These are phyloP conservation scores for Glebionis coronaria DNA, from an alignment of 129 eudicot genomes.

Conservation along the genomic window DNA sequence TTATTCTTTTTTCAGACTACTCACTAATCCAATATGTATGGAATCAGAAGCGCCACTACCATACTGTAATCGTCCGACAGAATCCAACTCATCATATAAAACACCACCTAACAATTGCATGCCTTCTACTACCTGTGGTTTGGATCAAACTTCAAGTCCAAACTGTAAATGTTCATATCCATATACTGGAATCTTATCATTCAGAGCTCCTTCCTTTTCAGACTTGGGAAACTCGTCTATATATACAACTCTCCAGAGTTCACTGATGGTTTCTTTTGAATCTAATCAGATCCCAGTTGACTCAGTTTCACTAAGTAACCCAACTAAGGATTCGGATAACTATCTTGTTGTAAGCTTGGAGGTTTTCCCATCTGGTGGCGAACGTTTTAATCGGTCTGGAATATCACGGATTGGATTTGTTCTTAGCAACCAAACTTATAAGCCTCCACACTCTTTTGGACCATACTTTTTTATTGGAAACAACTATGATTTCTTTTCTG, in stretches of 20 bases:
- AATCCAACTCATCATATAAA: constrained; percentile 40
- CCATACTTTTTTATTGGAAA: constrained; percentile 55
- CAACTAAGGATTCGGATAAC: constrained; percentile 38
- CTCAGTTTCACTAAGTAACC: constrained; percentile 51
- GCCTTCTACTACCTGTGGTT: constrained; percentile 40
- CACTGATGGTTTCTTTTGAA: constrained; percentile 38
- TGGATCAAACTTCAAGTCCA: constrained; percentile 51
- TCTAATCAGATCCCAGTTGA: constrained; percentile 56
- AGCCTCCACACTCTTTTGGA: constrained; percentile 66
- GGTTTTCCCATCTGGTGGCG: constrained; percentile 60
- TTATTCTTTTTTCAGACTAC: constrained; percentile 43
- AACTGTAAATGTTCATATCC: constrained; percentile 72
- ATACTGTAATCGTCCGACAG: constrained; percentile 42
- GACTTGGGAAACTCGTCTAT: constrained; percentile 44
- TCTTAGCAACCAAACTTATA: constrained; percentile 68
- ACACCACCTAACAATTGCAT: constrained; percentile 48
- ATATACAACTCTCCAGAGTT: constrained; percentile 37
- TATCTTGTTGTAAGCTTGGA: constrained; percentile 48
- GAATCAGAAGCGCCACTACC: constrained; percentile 26
- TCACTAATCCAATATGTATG: constrained; percentile 48
- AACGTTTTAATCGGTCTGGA: constrained; percentile 62
- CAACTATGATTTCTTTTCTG: constrained; percentile 48
- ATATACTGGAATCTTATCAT: constrained; percentile 56
- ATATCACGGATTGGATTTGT: constrained; percentile 47
- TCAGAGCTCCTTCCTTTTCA: constrained; percentile 79